Percentiles rank a stretch among this genome's conserved stretches.
Conservation (phyloP, 2,329 filamentous ascomycete species). For the Curvularia hawaiiensis region DNA sequence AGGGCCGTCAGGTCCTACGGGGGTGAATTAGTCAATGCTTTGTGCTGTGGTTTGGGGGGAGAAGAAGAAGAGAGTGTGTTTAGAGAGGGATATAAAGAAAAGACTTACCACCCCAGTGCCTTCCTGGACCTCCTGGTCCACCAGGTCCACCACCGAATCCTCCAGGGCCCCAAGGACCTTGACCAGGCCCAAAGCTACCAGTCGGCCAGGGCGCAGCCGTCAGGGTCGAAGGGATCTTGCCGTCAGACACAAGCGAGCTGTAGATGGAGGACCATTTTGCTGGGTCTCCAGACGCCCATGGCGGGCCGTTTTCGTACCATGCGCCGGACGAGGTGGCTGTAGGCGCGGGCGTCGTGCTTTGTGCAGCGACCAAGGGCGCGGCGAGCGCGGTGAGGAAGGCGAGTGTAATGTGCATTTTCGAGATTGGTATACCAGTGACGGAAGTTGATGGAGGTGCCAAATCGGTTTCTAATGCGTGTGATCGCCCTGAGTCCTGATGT, state of each 20-base stretch:
- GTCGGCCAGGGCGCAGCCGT: constrained; percentile 33
- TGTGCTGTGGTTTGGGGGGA: no score
- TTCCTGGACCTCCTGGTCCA: constrained; percentile 10
- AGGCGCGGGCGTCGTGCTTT: constrained; percentile 15
- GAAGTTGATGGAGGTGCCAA: no score
- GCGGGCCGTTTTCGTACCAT: constrained; percentile 14
- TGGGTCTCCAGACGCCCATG: constrained; percentile 30
- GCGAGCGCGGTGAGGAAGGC: constrained; percentile 9
- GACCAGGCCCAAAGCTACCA: constrained; percentile 27
- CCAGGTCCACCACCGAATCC: not conserved
- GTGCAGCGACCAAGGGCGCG: constrained; percentile 12
- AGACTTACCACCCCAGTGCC: constrained; percentile 31
- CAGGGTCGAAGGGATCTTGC: constrained; percentile 34
- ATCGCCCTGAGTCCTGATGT: no score
- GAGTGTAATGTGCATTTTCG: constrained; percentile 3
- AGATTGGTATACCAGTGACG: no score
- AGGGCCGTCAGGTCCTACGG: constrained; percentile 25
- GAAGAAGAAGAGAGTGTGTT: no score
- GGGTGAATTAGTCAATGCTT: not conserved
- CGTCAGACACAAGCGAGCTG: constrained; percentile 31
- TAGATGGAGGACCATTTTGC: constrained; percentile 34
- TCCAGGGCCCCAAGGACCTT: constrained; percentile 24
- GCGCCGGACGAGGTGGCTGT: constrained; percentile 11
- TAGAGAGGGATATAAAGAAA: no score
- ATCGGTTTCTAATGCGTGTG: no score